phyloP scores from a whole-genome alignment of 768 basidiomycete species.

The Lentinula detonsa region DNA sequence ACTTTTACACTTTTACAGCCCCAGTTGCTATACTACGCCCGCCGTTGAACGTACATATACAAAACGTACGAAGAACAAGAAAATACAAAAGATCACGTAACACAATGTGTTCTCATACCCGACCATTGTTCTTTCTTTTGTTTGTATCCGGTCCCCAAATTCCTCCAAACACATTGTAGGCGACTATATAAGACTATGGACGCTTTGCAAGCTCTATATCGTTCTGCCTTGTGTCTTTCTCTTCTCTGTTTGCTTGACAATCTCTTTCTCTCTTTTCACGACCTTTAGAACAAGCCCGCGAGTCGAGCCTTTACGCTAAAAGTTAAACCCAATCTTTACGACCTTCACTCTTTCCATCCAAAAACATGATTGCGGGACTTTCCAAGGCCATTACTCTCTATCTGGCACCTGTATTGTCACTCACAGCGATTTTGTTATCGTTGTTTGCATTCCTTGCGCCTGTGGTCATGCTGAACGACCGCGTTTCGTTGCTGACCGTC shows the following conservation, averaged over 20 bases:
- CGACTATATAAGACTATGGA: background rate
- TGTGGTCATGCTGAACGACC: slow-evolving; percentile 46
- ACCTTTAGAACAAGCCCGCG: slow-evolving; percentile 14
- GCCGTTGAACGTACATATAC: background rate
- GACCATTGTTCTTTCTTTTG: slow-evolving; percentile 8
- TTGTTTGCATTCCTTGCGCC: slow-evolving; percentile 70
- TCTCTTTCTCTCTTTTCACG: slow-evolving; percentile 11
- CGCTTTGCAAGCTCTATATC: background rate
- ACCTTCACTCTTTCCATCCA: slow-evolving; percentile 8
- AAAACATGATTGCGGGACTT: slow-evolving; percentile 62
- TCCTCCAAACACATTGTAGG: background rate
- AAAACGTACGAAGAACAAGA: background rate
- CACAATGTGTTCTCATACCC: background rate
- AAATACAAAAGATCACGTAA: slow-evolving; percentile 5
- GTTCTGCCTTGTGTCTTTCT: slow-evolving; percentile 3
- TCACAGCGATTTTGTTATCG: slow-evolving; percentile 61
- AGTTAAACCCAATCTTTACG: slow-evolving; percentile 1
- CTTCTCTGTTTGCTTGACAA: slow-evolving; percentile 7
- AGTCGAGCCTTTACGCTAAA: slow-evolving; percentile 19
- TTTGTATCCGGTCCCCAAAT: background rate
- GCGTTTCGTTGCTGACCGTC: slow-evolving; percentile 62
- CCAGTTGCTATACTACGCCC: background rate
- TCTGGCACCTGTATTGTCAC: slow-evolving; percentile 57
- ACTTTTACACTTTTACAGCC: background rate
- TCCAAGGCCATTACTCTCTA: slow-evolving; percentile 66